Conservation (phyloP, 306 rosid genomes). For the Corylus americana region DNA sequence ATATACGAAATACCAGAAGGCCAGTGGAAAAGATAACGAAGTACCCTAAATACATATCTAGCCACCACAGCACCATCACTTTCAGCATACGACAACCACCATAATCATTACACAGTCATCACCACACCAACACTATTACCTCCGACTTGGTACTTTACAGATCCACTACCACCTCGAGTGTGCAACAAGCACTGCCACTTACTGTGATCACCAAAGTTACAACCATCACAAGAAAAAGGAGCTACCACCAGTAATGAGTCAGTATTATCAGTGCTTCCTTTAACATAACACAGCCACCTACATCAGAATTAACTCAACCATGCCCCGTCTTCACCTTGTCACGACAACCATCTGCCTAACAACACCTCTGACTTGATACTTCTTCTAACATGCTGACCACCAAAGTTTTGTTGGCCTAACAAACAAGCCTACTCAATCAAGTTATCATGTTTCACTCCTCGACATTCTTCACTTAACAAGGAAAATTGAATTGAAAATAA, state of each 20-base stretch:
- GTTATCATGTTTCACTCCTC: not conserved
- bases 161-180: not conserved
- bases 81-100: not conserved
- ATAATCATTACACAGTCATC: no score
- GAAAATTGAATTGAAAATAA: not conserved
- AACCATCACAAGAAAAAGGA: not conserved
- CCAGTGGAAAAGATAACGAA: not conserved
- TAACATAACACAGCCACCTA: not conserved
- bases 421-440: not conserved
- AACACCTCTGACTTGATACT: not conserved
- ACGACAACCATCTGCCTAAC: not conserved
- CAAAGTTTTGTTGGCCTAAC: not conserved
- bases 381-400: not conserved
- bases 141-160: not conserved
- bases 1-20: not conserved
- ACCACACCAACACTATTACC: not conserved
- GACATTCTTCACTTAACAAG: not conserved
- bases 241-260: not conserved
- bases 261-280: not conserved
- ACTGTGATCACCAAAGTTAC: not conserved
- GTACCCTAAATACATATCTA: not conserved
- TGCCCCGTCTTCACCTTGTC: not conserved
- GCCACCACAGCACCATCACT: not conserved
- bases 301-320: not conserved
- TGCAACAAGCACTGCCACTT: not conserved